A percentile compares a stretch with the other conserved stretches of the same genome.
Conservation (phyloP, 2,329 filamentous ascomycete genomes). For the Bisporella sp. region DNA sequence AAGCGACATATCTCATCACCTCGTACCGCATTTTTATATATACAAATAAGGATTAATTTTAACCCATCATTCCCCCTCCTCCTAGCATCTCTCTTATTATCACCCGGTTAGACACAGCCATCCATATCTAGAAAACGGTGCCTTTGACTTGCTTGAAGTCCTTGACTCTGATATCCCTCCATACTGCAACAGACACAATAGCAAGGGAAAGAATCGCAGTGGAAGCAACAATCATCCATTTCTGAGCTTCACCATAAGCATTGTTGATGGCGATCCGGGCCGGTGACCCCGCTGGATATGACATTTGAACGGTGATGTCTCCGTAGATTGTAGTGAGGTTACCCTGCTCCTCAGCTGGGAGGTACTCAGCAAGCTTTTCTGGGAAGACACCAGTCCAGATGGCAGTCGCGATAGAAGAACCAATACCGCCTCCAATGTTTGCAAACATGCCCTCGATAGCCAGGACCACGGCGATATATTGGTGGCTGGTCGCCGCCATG, state of each 20-base stretch:
- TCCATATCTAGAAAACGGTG: slow-evolving; percentile 15
- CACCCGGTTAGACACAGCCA: too few relatives aligned
- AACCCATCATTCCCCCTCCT: too few relatives aligned
- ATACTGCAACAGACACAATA: slow-evolving; percentile 34
- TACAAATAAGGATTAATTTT: too few relatives aligned
- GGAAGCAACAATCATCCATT: slow-evolving; percentile 35
- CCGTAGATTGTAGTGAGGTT: slow-evolving; percentile 38
- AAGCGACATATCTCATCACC: too few relatives aligned
- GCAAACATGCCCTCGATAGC: slow-evolving; percentile 54
- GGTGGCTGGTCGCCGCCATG: slow-evolving; percentile 50
- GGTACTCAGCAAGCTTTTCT: slow-evolving; percentile 28
- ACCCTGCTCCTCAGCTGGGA: slow-evolving; percentile 29
- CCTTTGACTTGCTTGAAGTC: slow-evolving; percentile 38
- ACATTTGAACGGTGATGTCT: slow-evolving; percentile 44
- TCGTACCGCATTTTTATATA: too few relatives aligned
- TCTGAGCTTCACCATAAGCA: slow-evolving; percentile 49
- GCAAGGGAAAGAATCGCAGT: slow-evolving; percentile 34
- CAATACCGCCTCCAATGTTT: slow-evolving; percentile 53
- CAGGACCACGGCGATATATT: slow-evolving; percentile 54
- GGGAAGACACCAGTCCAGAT: slow-evolving; percentile 57
- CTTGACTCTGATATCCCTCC: slow-evolving; percentile 41
- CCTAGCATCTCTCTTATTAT: too few relatives aligned
- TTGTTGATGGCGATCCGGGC: slow-evolving; percentile 48
- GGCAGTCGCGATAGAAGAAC: slow-evolving; percentile 52
- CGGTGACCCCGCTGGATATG: slow-evolving; percentile 41